Evolutionary conservation across 2,329 filamentous ascomycete genomes (phyloP).

Genomic region (Paracoccidioides lutzii): DNA sequence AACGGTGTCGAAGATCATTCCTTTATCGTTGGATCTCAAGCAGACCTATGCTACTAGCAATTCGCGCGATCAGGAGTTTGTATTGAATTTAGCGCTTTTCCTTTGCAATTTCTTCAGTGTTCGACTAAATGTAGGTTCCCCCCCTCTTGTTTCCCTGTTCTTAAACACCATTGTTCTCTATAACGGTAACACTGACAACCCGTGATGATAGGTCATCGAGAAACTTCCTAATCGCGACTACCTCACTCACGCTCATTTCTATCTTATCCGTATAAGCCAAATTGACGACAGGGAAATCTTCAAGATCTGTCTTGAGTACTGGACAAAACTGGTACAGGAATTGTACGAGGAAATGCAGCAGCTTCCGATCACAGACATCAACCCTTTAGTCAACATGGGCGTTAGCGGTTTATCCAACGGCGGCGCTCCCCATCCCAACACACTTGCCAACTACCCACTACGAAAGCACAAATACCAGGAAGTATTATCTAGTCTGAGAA

Average conservation of each 20-base stretch:
- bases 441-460: constrained; percentile 82
- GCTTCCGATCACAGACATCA: constrained; percentile 82
- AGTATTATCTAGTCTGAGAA: constrained; percentile 80
- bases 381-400: constrained; percentile 72
- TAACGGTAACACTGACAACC: background rate
- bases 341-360: constrained; percentile 98
- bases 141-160: background rate
- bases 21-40: constrained; percentile 79
- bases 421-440: constrained; percentile 69
- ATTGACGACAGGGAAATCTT: constrained; percentile 98
- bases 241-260: constrained; percentile 91
- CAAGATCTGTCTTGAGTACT: constrained; percentile 98
- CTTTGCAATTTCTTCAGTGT: constrained; percentile 94
- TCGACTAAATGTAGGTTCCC: constrained; percentile 60
- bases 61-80: constrained; percentile 88
- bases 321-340: constrained; percentile 96
- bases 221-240: constrained; percentile 91
- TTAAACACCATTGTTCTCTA: background rate
- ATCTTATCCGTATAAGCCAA: constrained; percentile 94
- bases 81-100: constrained; percentile 91
- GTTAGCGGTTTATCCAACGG: constrained; percentile 58
- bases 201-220: constrained; percentile 59
- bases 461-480: constrained; percentile 97
- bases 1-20: constrained; percentile 85
- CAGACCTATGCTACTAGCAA: constrained; percentile 84